phyloP scores from a whole-genome alignment of 768 basidiomycete genomes.

The Pulveroboletus sp. region DNA sequence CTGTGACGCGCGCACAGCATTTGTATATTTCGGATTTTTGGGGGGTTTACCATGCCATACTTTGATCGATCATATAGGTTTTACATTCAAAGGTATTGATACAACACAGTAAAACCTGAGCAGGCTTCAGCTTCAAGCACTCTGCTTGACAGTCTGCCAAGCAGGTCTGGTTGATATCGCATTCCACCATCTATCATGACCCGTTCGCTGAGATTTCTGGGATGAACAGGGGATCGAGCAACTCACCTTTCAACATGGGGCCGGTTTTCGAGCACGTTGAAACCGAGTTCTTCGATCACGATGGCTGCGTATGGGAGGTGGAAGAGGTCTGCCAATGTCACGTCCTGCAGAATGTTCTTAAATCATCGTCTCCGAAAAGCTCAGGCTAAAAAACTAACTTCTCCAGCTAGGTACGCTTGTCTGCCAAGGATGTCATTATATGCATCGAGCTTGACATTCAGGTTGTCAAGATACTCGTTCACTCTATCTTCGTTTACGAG shows the following conservation, averaged over 20 bases:
- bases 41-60: too few relatives aligned
- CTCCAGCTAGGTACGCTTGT: conserved; percentile 54
- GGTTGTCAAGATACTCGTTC: conserved; percentile 15
- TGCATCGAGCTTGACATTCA: conserved; percentile 42
- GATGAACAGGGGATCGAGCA: too few relatives aligned
- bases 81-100: background rate
- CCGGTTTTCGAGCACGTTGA: conserved; percentile 18
- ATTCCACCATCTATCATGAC: conserved; percentile 48
- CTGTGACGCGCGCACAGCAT: too few relatives aligned
- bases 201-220: background rate
- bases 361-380: background rate
- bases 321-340: conserved; percentile 46
- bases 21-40: too few relatives aligned
- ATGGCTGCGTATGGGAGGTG: conserved; percentile 41
- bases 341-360: conserved; percentile 24
- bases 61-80: too few relatives aligned
- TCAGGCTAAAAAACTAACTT: conserved; percentile 33
- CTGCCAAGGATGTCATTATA: conserved; percentile 55
- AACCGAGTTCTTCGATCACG: conserved; percentile 24
- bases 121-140: conserved; percentile 13
- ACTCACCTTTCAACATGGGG: conserved; percentile 29
- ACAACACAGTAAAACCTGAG: background rate
- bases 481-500: conserved; percentile 24
- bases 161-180: conserved; percentile 44
- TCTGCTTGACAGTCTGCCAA: conserved; percentile 46